Evolutionary conservation across 75 land plant genomes (phyloP), one percentile per base, ranked within the genome.

Genomic region (Selaginella moellendorffii): DNA sequence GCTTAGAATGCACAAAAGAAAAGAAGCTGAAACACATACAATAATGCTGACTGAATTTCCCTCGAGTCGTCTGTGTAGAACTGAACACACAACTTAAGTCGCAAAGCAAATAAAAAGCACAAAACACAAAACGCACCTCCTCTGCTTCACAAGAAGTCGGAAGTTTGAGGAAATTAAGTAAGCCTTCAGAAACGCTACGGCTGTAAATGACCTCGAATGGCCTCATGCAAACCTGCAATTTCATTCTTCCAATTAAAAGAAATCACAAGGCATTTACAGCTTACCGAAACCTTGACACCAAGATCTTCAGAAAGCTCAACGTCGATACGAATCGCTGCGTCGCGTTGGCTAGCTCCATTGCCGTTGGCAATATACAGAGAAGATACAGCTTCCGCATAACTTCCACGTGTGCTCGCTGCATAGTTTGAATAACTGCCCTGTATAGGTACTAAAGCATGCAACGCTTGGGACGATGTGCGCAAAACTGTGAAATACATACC

Each of bases 181-280:
- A 56, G 18, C 51, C 64, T 28, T 65, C 52, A 26, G 70, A 56
- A 30, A 75, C 28, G 24, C 64, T 23, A 17, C 68, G 62, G 29
- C 68, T 75, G 64, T 75, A 75, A 29, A 70, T 63, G 61, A 75
- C 60, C 54, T 70, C 74, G 21, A 70, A 24, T 17, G 77, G 74
- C 53, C 70, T 70, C 30, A 70, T 20, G 0, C 29, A 24, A 22
- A 75, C 66, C 77, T 75, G 65, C 14, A 56, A 36, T n/a, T n/a
- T n/a, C n/a, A n/a, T n/a, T n/a, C n/a, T n/a, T n/a, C n/a, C n/a
- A n/a, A n/a, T n/a, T n/a, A n/a, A n/a, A n/a, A n/a, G n/a, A n/a
- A n/a, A n/a, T n/a, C n/a, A n/a, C n/a, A n/a, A n/a, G n/a, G n/a
- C n/a, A n/a, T n/a, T 66, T 59, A 1, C 61, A 54, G 54, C 17